A percentile compares a stretch with the other conserved stretches of the same genome.
Evolutionary conservation across 257 asterid genomes (phyloP).

Genomic region (Plectranthus barbatus): DNA sequence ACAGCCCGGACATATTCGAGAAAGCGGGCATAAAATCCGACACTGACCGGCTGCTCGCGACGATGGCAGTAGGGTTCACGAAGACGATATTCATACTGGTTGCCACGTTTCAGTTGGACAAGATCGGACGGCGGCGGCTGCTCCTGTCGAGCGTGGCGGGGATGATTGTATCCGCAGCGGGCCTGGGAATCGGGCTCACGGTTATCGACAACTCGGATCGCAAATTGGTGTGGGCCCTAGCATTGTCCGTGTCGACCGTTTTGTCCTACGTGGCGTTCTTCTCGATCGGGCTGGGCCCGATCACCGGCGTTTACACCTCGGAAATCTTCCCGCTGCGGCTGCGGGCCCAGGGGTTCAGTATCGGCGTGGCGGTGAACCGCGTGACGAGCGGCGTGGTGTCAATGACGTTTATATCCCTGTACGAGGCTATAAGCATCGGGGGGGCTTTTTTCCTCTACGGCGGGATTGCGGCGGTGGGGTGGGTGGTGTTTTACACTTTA

Average conservation of each 20-base stretch:
- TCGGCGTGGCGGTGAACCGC: slow-evolving; percentile 53
- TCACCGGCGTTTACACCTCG: slow-evolving; percentile 69
- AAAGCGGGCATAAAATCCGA: slow-evolving; percentile 42
- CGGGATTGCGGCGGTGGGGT: slow-evolving; percentile 37
- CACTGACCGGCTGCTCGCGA: slow-evolving; percentile 40
- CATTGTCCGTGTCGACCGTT: slow-evolving; percentile 21
- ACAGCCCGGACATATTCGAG: slow-evolving; percentile 52
- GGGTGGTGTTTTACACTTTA: slow-evolving; percentile 36
- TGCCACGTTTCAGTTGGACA: slow-evolving; percentile 61
- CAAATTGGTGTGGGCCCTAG: slow-evolving; percentile 36
- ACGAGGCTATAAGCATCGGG: slow-evolving; percentile 30
- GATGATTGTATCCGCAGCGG: slow-evolving; percentile 34
- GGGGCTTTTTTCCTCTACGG: slow-evolving; percentile 51
- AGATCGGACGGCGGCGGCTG: slow-evolving; percentile 61
- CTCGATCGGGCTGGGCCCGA: slow-evolving; percentile 73
- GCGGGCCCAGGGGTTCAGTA: slow-evolving; percentile 65
- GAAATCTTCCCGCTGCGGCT: slow-evolving; percentile 56
- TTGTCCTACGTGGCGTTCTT: slow-evolving; percentile 51
- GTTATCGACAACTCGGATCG: slow-evolving; percentile 24
- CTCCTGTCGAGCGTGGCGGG: slow-evolving; percentile 63
- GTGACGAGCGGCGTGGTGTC: slow-evolving; percentile 51
- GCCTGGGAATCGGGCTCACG: slow-evolving; percentile 37
- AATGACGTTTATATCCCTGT: slow-evolving; percentile 55
- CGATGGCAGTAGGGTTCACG: slow-evolving; percentile 70
- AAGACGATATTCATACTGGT: slow-evolving; percentile 64